phyloP scores from a whole-genome alignment of 1,139 yeast genomes.

The Candida glucosophila region DNA sequence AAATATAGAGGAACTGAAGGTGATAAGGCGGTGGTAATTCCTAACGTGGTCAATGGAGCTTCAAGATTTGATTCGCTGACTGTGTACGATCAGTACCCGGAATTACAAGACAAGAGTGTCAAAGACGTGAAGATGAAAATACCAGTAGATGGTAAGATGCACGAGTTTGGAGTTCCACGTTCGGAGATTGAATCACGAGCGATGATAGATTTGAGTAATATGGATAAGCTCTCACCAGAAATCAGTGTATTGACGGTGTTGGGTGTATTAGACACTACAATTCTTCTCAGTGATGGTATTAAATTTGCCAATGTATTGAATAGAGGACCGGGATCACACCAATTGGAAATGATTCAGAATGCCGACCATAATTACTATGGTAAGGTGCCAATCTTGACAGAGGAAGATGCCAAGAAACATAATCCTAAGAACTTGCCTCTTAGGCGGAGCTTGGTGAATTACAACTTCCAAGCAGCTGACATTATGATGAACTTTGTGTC shows the following conservation, averaged over 20 bases:
- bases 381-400: conserved; percentile 19
- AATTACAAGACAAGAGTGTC: conserved; percentile 6
- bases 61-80: conserved; percentile 7
- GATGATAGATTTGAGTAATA: conserved; percentile 34
- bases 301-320: conserved; percentile 48
- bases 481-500: conserved; percentile 44
- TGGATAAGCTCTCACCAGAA: conserved; percentile 35
- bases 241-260: conserved; percentile 59
- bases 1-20: conserved; percentile 18
- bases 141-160: conserved; percentile 45
- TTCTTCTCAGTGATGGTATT: conserved; percentile 59
- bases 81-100: conserved; percentile 26
- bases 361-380: conserved; percentile 86
- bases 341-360: conserved; percentile 46
- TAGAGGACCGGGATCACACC: conserved; percentile 43
- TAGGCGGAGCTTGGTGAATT: conserved; percentile 41
- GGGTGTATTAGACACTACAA: conserved; percentile 58
- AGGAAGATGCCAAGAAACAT: conserved; percentile 17
- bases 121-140: conserved; percentile 15
- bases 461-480: conserved; percentile 47
- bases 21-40: conserved; percentile 36
- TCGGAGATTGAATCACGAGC: conserved; percentile 51
- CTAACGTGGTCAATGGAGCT: conserved; percentile 28
- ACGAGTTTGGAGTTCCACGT: conserved; percentile 30
- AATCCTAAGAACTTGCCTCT: conserved; percentile 20